Conservation (phyloP, 106 monocot genomes). For the Dendrobium catenatum region DNA sequence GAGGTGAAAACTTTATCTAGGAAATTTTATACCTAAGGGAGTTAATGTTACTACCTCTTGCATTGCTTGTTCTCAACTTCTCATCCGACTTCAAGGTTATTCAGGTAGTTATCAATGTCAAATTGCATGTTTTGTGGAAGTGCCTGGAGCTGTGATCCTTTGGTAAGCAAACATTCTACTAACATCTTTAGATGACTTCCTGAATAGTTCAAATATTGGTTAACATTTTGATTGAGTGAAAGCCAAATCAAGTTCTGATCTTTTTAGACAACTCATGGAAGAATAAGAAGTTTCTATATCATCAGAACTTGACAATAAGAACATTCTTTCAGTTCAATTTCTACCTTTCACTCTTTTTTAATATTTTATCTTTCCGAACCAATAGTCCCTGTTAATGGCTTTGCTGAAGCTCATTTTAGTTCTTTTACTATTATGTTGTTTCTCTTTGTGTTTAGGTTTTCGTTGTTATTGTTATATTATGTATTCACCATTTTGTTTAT, state of each 20-base stretch:
- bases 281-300: neutral
- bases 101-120: neutral
- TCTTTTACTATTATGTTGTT: neutral
- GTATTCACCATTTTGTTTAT: neutral
- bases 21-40: neutral
- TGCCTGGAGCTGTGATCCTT: neutral
- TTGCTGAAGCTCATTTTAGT: neutral
- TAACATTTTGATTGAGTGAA: neutral
- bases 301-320: neutral
- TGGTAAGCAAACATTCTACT: neutral
- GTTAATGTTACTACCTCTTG: neutral
- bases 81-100: neutral
- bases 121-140: neutral
- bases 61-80: neutral
- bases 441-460: neutral
- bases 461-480: neutral
- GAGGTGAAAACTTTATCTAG: neutral
- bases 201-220: neutral
- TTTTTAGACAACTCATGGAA: neutral
- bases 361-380: neutral
- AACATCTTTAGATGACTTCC: neutral
- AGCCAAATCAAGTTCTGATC: neutral
- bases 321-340: neutral
- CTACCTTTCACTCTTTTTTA: neutral
- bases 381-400: neutral